Evolutionary conservation across 2,329 filamentous ascomycete species (phyloP).

Genomic region (Beauveria medogensis): DNA sequence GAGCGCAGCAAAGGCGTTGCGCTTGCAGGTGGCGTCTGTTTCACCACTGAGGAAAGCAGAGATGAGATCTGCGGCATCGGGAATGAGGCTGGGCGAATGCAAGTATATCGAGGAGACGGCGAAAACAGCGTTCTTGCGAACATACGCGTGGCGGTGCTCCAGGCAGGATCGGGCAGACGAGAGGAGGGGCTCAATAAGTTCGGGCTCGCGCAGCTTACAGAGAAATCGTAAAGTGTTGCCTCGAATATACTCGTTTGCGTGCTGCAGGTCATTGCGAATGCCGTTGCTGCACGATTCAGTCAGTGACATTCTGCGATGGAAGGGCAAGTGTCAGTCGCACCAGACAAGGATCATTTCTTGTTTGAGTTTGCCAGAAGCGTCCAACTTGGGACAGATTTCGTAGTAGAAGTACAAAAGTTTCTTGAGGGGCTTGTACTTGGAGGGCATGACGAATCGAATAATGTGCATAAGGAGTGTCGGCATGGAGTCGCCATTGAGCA

Average conservation of each 20-base stretch:
- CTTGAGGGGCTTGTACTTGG: slow-evolving; percentile 92
- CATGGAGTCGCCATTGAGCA: slow-evolving; percentile 98
- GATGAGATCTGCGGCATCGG: slow-evolving; percentile 89
- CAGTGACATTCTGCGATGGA: neutral
- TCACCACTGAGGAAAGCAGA: slow-evolving; percentile 83
- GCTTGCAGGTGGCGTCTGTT: slow-evolving; percentile 91
- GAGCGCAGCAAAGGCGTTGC: slow-evolving; percentile 91
- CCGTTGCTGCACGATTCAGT: slow-evolving; percentile 61
- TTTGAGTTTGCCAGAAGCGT: slow-evolving; percentile 87
- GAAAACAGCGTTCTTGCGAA: slow-evolving; percentile 96
- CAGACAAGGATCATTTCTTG: slow-evolving; percentile 99
- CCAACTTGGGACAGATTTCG: slow-evolving; percentile 95
- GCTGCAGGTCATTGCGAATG: slow-evolving; percentile 93
- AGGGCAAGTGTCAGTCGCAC: slow-evolving; percentile 36
- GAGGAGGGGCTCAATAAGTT: slow-evolving; percentile 91
- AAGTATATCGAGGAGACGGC: slow-evolving; percentile 87
- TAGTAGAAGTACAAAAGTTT: slow-evolving; percentile 99
- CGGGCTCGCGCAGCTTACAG: slow-evolving; percentile 89
- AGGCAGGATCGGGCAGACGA: slow-evolving; percentile 88
- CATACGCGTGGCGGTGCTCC: slow-evolving; percentile 93
- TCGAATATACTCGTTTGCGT: slow-evolving; percentile 95
- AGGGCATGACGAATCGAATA: slow-evolving; percentile 99
- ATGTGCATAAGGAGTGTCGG: slow-evolving; percentile 97
- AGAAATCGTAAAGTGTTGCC: slow-evolving; percentile 98
- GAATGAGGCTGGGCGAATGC: slow-evolving; percentile 85